Evolutionary conservation across 2,329 filamentous ascomycete species (phyloP).

Genomic region (Neonectria ditissima): DNA sequence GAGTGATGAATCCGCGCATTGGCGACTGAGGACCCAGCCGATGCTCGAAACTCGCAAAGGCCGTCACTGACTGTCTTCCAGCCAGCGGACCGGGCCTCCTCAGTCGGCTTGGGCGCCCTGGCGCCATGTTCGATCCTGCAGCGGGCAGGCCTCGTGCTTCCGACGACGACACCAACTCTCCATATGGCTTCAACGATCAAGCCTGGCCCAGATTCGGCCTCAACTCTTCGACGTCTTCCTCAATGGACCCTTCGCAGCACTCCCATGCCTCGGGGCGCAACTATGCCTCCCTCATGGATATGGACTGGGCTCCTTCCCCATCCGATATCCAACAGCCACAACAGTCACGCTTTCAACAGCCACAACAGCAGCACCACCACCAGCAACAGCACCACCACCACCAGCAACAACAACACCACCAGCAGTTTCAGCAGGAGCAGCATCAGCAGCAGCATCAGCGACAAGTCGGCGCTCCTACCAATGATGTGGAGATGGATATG

Average conservation of each 20-base stretch:
- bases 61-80: conserved; percentile 50
- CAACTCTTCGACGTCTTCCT: conserved; percentile 37
- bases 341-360: conserved; percentile 39
- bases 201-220: conserved; percentile 50
- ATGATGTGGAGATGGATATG: conserved; percentile 47
- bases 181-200: conserved; percentile 49
- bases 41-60: conserved; percentile 55
- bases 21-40: conserved; percentile 51
- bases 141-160: conserved; percentile 48
- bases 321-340: conserved; percentile 47
- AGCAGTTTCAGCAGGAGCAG: not conserved
- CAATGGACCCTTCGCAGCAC: conserved; percentile 40
- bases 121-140: conserved; percentile 55
- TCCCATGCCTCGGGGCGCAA: conserved; percentile 43
- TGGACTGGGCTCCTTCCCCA: conserved; percentile 54
- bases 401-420: conserved; percentile 25
- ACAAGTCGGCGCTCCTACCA: conserved; percentile 32
- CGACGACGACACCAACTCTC: conserved; percentile 45
- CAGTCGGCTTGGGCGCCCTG: conserved; percentile 48
- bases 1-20: conserved; percentile 53
- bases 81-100: conserved; percentile 50
- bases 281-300: conserved; percentile 46
- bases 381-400: not conserved
- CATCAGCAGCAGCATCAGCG: conserved; percentile 20
- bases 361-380: too few species aligned